Evolutionary conservation across 257 asterid genomes (phyloP).

Genomic region (Solanum chaucha): DNA sequence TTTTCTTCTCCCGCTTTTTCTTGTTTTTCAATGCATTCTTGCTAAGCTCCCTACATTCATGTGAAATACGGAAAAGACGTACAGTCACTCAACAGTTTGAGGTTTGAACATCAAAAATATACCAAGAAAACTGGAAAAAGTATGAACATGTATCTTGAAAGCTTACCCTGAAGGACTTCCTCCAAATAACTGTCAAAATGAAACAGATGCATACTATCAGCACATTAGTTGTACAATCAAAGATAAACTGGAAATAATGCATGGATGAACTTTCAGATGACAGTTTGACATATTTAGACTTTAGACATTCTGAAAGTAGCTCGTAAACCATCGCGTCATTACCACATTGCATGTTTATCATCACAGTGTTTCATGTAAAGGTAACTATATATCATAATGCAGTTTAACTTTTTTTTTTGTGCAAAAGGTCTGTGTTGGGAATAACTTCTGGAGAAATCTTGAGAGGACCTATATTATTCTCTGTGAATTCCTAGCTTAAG

Average conservation of each 20-base stretch:
- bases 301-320: not conserved
- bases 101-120: not conserved
- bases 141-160: not conserved
- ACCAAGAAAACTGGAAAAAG: not conserved
- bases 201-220: conserved; percentile 11
- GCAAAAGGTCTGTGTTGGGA: not conserved
- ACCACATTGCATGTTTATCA: not conserved
- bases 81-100: not conserved
- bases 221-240: not conserved
- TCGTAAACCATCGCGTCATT: not conserved
- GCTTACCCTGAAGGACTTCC: conserved; percentile 65
- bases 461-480: not conserved
- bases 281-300: not conserved
- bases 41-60: conserved; percentile 57
- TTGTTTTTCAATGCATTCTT: conserved; percentile 77
- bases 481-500: not conserved
- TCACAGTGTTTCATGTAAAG: not conserved
- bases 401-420: not conserved
- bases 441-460: not conserved
- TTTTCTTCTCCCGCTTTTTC: conserved; percentile 87
- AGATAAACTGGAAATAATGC: not conserved
- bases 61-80: not conserved
- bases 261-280: not conserved
- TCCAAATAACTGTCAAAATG: conserved; percentile 59
- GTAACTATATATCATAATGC: not conserved